Conservation (phyloP, 2,329 filamentous ascomycete species). For the Beauveria australis region DNA sequence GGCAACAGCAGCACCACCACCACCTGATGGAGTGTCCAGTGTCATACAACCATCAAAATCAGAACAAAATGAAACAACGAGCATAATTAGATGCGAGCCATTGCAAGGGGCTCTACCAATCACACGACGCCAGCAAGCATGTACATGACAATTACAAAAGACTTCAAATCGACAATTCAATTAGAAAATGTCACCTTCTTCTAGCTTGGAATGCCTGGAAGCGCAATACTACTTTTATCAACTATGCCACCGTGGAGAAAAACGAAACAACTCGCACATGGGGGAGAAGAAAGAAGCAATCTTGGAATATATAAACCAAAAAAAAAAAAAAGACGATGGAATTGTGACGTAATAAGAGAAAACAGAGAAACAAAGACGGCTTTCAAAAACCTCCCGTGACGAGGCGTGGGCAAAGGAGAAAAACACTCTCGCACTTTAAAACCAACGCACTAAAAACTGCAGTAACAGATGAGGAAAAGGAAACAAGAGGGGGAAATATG, state of each 20-base stretch:
- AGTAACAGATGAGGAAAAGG: constrained; percentile 7
- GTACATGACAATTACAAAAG: background rate
- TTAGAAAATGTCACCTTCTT: background rate
- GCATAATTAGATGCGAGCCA: background rate
- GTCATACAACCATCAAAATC: too few relatives aligned
- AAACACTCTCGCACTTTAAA: background rate
- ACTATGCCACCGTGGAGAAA: background rate
- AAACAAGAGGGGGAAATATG: constrained; percentile 12
- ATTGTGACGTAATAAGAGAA: background rate
- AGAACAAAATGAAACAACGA: background rate
- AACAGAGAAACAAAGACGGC: background rate
- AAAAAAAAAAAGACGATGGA: background rate
- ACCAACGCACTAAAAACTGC: background rate
- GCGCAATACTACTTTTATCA: background rate
- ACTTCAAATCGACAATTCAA: background rate
- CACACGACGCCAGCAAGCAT: background rate
- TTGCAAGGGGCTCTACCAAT: background rate
- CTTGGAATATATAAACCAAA: constrained; percentile 1
- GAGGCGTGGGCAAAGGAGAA: background rate
- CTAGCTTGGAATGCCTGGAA: background rate
- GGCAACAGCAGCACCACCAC: background rate
- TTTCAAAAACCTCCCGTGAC: background rate
- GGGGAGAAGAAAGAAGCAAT: background rate
- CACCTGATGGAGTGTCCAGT: too few relatives aligned
- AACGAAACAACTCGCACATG: background rate